Percentiles rank a stretch among this genome's conserved stretches.
phyloP scores from a whole-genome alignment of 176 grass and related monocot species.

The Cenchrus americanus region DNA sequence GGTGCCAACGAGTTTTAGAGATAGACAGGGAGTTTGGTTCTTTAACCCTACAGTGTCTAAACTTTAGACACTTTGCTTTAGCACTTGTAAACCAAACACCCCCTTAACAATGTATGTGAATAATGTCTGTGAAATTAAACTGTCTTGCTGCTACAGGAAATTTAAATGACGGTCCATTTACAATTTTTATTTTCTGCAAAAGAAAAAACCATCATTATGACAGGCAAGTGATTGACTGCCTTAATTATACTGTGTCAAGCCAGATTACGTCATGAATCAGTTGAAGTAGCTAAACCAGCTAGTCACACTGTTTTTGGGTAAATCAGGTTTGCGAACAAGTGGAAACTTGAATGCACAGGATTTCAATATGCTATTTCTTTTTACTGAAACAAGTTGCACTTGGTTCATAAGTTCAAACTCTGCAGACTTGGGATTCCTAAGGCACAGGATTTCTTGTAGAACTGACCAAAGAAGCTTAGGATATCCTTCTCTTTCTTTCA shows the following conservation, averaged over 20 bases:
- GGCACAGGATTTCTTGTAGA: too few species aligned
- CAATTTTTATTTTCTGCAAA: not conserved
- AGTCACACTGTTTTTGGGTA: not conserved
- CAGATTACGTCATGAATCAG: not conserved
- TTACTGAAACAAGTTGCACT: not conserved
- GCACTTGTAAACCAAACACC: too few species aligned
- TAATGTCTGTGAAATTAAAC: not conserved
- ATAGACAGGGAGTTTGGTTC: too few species aligned
- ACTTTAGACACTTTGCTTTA: too few species aligned
- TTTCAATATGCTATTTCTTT: conserved; percentile 9
- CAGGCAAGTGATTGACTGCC: too few species aligned
- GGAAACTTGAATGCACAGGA: conserved; percentile 9
- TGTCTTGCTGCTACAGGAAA: not conserved
- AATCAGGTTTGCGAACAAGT: conserved; percentile 5
- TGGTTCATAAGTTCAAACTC: conserved; percentile 1
- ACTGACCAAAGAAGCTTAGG: too few species aligned
- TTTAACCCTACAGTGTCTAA: too few species aligned
- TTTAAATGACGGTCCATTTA: not conserved
- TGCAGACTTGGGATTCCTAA: not conserved
- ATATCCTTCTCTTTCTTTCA: too few species aligned
- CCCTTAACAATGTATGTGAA: not conserved
- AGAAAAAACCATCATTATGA: not conserved
- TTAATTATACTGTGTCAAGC: too few species aligned
- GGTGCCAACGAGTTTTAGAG: too few species aligned
- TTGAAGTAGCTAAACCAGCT: not conserved